Evolutionary conservation across 148 eudicot species (phyloP).

Genomic region (Rhododendron mucronatum): DNA sequence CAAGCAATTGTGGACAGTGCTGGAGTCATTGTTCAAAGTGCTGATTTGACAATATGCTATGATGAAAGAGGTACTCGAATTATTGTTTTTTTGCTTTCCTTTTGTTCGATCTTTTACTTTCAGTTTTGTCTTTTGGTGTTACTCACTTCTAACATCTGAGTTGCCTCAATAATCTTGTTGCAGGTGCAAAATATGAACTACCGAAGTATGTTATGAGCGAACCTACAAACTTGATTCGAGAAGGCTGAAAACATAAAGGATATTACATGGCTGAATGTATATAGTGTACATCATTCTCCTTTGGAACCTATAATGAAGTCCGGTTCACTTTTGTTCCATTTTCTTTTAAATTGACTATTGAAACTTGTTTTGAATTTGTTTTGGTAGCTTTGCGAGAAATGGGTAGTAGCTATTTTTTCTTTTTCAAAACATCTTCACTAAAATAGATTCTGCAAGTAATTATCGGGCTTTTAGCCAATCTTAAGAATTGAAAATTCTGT

Average conservation of each 20-base stretch:
- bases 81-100: background rate
- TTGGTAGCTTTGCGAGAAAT: background rate
- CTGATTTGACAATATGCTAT: conserved; percentile 71
- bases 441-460: background rate
- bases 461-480: background rate
- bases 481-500: background rate
- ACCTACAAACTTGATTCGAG: conserved; percentile 45
- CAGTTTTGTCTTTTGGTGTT: background rate
- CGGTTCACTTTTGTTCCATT: background rate
- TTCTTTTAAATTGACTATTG: background rate
- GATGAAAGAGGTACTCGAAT: conserved; percentile 58
- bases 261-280: background rate
- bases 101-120: background rate
- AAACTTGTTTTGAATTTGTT: background rate
- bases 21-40: conserved; percentile 53
- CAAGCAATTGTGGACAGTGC: conserved; percentile 70
- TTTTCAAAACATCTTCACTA: background rate
- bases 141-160: background rate
- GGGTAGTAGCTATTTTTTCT: background rate
- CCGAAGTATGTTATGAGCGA: conserved; percentile 55
- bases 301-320: background rate
- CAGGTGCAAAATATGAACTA: conserved; percentile 72
- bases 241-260: conserved; percentile 15
- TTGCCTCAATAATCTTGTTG: conserved; percentile 9
- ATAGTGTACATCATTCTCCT: background rate